These are phyloP conservation scores for Silene latifolia DNA, from an alignment of 148 eudicot species.

Conservation along the genomic window DNA sequence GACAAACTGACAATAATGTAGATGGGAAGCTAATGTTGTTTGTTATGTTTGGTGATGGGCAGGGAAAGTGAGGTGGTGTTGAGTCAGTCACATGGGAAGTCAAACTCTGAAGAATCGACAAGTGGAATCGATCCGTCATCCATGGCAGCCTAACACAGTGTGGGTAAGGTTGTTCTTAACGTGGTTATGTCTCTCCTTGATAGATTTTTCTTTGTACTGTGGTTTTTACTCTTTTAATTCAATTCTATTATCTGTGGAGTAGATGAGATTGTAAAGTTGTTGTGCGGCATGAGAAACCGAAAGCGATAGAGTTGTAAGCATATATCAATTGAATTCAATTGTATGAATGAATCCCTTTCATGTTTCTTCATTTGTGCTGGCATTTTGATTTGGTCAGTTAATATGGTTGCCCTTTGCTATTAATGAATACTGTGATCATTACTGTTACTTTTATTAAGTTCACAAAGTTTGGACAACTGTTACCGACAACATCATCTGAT, in stretches of 20 bases:
- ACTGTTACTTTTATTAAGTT: too few relatives aligned
- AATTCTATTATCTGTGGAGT: constrained; percentile 17
- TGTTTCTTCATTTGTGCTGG: too few relatives aligned
- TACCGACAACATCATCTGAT: too few relatives aligned
- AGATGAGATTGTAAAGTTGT: constrained; percentile 29
- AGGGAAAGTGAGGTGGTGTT: constrained; percentile 33
- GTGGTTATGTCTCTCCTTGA: constrained; percentile 4
- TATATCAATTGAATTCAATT: constrained; percentile 6
- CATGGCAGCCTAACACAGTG: constrained; percentile 7
- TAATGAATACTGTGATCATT: too few relatives aligned
- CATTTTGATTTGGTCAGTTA: too few relatives aligned
- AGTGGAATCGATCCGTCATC: too few relatives aligned
- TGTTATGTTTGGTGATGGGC: constrained; percentile 24
- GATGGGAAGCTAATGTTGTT: constrained; percentile 25
- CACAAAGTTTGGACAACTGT: too few relatives aligned
- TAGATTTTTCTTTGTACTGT: constrained; percentile 17
- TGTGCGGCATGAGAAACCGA: constrained; percentile 13
- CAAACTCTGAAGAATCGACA: too few relatives aligned
- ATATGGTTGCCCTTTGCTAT: too few relatives aligned
- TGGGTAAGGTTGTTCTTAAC: constrained; percentile 23
- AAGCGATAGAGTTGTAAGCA: not conserved
- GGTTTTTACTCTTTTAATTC: constrained; percentile 7
- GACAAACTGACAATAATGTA: too few relatives aligned
- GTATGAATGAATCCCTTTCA: too few relatives aligned
- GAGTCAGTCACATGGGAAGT: constrained; percentile 25